Conservation (phyloP, 2,329 filamentous ascomycete genomes). For the Pyricularia sp. region DNA sequence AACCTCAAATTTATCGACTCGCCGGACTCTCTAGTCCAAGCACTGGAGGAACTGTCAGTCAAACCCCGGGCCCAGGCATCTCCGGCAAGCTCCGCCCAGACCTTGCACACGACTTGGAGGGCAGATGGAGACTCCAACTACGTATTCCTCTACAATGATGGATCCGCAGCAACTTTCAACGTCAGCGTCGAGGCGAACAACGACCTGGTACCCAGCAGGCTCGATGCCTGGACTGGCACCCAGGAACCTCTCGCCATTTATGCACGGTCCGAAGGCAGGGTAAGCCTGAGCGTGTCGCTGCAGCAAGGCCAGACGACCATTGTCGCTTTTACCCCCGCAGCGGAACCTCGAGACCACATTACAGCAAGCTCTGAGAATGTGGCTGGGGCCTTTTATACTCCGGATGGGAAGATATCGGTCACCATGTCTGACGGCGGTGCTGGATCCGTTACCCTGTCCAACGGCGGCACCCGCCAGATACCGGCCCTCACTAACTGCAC, state of each 20-base stretch:
- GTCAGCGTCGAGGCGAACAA: neutral
- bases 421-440: neutral
- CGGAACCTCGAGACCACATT: neutral
- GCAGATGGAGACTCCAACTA: slow-evolving; percentile 19
- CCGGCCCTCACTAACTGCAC: neutral
- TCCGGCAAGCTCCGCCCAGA: slow-evolving; percentile 4
- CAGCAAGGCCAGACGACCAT: slow-evolving; percentile 26
- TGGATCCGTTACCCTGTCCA: neutral
- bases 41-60: neutral
- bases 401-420: neutral
- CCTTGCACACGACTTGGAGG: slow-evolving; percentile 27
- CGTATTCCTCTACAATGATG: slow-evolving; percentile 27
- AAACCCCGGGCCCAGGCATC: neutral
- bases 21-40: neutral
- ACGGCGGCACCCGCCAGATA: neutral
- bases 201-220: slow-evolving; percentile 8
- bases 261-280: neutral
- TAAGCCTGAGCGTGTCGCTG: slow-evolving; percentile 21
- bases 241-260: slow-evolving; percentile 17
- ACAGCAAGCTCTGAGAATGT: neutral
- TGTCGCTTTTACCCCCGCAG: slow-evolving; percentile 13
- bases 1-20: neutral
- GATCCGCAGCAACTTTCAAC: neutral
- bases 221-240: slow-evolving; percentile 32
- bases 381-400: neutral